Evolutionary conservation across 2,329 filamentous ascomycete genomes (phyloP).

Genomic region (Bimuria novae-zelandiae): DNA sequence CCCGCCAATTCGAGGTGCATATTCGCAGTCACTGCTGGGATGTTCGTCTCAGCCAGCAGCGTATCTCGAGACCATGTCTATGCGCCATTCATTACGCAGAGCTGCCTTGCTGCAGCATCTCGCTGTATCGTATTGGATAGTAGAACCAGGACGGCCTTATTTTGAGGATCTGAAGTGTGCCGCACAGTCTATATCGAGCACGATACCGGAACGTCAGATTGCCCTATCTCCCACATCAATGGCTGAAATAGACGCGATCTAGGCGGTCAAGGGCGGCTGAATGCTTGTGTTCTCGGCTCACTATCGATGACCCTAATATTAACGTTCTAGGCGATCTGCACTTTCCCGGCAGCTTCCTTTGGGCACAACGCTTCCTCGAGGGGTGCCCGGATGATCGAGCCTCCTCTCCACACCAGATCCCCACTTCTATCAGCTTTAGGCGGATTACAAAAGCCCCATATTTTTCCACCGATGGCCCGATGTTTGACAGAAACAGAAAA

Average conservation of each 20-base stretch:
- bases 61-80: background rate
- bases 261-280: conserved; percentile 27
- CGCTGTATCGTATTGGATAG: too few relatives aligned
- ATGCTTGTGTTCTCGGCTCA: conserved; percentile 37
- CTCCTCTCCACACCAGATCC: conserved; percentile 22
- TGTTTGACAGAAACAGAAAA: background rate
- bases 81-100: conserved; percentile 1
- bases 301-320: conserved; percentile 41
- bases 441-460: conserved; percentile 32
- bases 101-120: background rate
- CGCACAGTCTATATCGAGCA: background rate
- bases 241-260: conserved; percentile 28
- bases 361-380: conserved; percentile 43
- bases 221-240: conserved; percentile 37
- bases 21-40: background rate
- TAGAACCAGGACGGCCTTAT: conserved; percentile 6
- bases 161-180: background rate
- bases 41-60: conserved; percentile 2
- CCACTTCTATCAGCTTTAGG: conserved; percentile 30
- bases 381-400: conserved; percentile 45
- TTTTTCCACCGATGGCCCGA: conserved; percentile 7
- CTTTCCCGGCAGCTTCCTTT: conserved; percentile 39
- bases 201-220: conserved; percentile 21
- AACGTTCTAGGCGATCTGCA: conserved; percentile 32
- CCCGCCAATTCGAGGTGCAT: conserved; percentile 33